Evolutionary conservation across 306 rosid species (phyloP).

Genomic region (Cucumis hystrix): DNA sequence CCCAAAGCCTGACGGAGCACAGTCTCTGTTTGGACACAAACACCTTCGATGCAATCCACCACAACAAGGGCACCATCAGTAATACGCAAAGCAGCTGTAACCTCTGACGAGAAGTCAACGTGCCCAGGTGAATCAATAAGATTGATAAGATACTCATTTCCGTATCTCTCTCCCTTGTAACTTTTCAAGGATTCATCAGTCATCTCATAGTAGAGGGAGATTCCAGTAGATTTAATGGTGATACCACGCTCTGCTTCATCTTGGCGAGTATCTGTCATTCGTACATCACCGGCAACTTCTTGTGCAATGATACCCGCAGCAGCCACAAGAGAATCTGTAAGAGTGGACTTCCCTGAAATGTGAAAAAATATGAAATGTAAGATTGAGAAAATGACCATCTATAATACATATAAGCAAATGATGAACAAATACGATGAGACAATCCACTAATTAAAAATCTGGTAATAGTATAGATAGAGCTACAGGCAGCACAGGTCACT

Average conservation of each 20-base stretch:
- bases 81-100: constrained; percentile 87
- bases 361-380: not conserved
- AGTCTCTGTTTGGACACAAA: constrained; percentile 83
- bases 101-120: constrained; percentile 85
- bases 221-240: constrained; percentile 82
- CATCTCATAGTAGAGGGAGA: constrained; percentile 89
- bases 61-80: constrained; percentile 89
- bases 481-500: not conserved
- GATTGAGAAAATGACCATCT: not conserved
- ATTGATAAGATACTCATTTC: constrained; percentile 86
- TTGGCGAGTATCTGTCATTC: constrained; percentile 85
- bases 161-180: constrained; percentile 52
- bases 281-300: constrained; percentile 85
- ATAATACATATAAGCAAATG: not conserved
- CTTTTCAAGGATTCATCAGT: constrained; percentile 30
- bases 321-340: constrained; percentile 90
- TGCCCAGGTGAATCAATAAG: constrained; percentile 91
- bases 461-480: not conserved
- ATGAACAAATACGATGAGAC: not conserved
- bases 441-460: not conserved
- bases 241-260: constrained; percentile 98
- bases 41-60: constrained; percentile 88
- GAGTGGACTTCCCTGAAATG: constrained; percentile 55
- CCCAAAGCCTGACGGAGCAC: constrained; percentile 85
- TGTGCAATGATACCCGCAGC: constrained; percentile 94